These are phyloP conservation scores for Ramalina peruviana DNA, from an alignment of 495 filamentous ascomycete species.

Conservation along the genomic window DNA sequence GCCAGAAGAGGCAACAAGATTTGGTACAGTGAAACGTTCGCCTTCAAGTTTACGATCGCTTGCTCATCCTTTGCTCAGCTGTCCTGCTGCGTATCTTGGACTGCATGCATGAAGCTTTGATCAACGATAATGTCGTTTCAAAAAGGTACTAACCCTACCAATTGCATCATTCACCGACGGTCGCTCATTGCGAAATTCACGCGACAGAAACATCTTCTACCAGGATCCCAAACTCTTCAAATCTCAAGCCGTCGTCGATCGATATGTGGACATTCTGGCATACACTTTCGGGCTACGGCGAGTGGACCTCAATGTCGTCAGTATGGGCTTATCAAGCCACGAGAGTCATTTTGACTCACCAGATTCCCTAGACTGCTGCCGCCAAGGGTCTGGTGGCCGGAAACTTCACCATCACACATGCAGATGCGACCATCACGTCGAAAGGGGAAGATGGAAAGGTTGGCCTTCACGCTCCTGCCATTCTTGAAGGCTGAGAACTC, in stretches of 20 bases:
- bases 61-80: conserved; percentile 24
- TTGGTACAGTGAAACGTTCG: conserved; percentile 31
- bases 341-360: not conserved
- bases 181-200: not conserved
- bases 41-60: not conserved
- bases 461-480: not conserved
- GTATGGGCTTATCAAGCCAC: conserved; percentile 4
- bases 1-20: conserved; percentile 49
- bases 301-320: conserved; percentile 49
- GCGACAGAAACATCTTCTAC: conserved; percentile 75
- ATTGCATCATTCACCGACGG: not conserved
- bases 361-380: conserved; percentile 39
- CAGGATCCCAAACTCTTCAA: conserved; percentile 67
- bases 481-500: not conserved
- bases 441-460: not conserved
- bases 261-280: conserved; percentile 71
- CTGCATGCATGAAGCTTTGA: conserved; percentile 53
- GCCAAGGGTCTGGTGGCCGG: conserved; percentile 62
- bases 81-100: conserved; percentile 54
- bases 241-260: conserved; percentile 60
- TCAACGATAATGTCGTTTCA: conserved; percentile 47
- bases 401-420: conserved; percentile 26
- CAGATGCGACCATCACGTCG: conserved; percentile 16
- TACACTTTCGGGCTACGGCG: conserved; percentile 56
- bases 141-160: conserved; percentile 45